Evolutionary conservation across 164 flowering plant genomes (phyloP), one percentile per base, ranked within the genome.

Genomic region (Echeveria elegans): DNA sequence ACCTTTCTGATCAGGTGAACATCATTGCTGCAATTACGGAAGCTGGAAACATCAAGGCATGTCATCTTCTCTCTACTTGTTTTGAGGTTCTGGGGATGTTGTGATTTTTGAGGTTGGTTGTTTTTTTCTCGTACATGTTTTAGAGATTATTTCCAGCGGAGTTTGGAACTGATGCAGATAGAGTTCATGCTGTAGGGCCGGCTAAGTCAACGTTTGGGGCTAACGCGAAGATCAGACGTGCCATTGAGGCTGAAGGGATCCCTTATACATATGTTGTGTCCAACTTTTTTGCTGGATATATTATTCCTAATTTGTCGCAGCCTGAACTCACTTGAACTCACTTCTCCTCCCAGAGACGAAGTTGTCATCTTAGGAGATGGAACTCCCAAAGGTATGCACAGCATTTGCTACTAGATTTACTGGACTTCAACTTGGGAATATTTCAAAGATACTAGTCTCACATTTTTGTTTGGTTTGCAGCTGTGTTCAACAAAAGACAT

Each of bases 21-120:
- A 78, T 78, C 68, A 66, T 78, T n/a, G 77, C 70, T 53, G 81
- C 81, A 29, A 78, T 76, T n/a, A 73, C 75, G 69, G 78, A 73
- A 67, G 78, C 76, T 59, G 81, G 81, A 16, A 73, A 73, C 40
- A 73, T 78, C 26, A 78, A 75, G 78, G 81, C 75, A 45, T 48
- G 26, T 23, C n/a, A 11, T n/a, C 50, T 53, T n/a, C n/a, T n/a
- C n/a, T 34, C 5, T 50, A 24, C 29, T 29, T 56, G 15, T 31
- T 21, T 63, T 34, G 45, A 16, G 40, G 32, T 32, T 63, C 2
- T 7, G 16, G 7, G 16, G 23, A 29, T n/a, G n/a, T 34, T 63
- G 24, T 21, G 9, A 18, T 37, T n/a, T n/a, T n/a, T 34, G 45
- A n/a, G 29, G 1, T 63, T 63, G 2, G 12, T 16, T 5, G 11